Conservation (phyloP, 768 basidiomycete genomes). For the Collybia sordida region DNA sequence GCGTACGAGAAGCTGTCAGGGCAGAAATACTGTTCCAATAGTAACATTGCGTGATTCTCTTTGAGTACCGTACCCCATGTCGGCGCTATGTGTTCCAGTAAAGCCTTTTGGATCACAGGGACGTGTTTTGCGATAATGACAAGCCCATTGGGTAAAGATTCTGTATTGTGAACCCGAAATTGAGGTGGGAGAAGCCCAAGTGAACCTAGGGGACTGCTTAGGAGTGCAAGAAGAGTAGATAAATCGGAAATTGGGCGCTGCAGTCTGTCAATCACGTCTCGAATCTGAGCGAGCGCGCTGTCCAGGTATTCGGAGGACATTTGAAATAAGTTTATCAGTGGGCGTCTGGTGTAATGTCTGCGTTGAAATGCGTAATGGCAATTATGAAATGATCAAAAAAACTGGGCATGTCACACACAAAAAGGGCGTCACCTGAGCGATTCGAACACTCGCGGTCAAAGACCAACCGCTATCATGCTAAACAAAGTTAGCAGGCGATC, state of each 20-base stretch:
- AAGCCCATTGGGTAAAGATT: slow-evolving; percentile 31
- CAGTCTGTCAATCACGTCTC: slow-evolving; percentile 43
- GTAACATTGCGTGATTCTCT: slow-evolving; percentile 40
- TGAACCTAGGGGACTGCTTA: slow-evolving; percentile 56
- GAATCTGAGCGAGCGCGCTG: slow-evolving; percentile 20
- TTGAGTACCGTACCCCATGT: slow-evolving; percentile 62
- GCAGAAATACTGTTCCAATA: slow-evolving; percentile 73
- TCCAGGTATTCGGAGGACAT: slow-evolving; percentile 6
- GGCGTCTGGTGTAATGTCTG: too few relatives aligned
- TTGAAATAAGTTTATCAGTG: too few relatives aligned
- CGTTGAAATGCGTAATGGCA: too few relatives aligned
- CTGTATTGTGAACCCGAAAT: slow-evolving; percentile 43
- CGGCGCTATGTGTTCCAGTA: slow-evolving; percentile 66
- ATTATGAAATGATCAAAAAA: too few relatives aligned
- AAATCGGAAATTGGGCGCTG: slow-evolving; percentile 49
- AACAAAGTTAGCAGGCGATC: slow-evolving; percentile 62
- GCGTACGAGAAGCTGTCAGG: slow-evolving; percentile 61
- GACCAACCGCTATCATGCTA: slow-evolving; percentile 40
- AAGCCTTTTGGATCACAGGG: slow-evolving; percentile 59
- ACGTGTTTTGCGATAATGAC: slow-evolving; percentile 39
- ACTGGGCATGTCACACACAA: slow-evolving; percentile 53
- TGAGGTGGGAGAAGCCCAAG: slow-evolving; percentile 60
- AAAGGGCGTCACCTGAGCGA: slow-evolving; percentile 50
- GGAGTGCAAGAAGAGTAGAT: slow-evolving; percentile 50
- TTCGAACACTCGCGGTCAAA: slow-evolving; percentile 54